Evolutionary conservation across 1,284 basidiomycete species (phyloP).

Genomic region (Polyporus tsugae): DNA sequence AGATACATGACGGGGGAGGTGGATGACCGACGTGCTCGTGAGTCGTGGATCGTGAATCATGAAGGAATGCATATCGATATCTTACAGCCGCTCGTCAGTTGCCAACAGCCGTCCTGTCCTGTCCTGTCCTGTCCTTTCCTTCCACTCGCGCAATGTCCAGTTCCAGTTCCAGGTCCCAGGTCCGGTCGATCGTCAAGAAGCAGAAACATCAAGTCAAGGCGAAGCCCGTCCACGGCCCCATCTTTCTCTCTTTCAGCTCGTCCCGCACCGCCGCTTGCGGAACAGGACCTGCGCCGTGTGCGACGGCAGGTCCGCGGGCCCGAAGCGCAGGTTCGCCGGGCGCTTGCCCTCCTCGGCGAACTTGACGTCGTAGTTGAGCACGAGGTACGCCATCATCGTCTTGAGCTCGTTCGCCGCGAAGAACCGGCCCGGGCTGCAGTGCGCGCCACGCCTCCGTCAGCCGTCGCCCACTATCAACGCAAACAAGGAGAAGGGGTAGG

Average conservation of each 20-base stretch:
- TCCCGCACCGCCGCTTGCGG: constrained; percentile 13
- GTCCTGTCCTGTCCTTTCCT: neutral
- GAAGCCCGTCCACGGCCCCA: neutral
- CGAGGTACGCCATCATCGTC: constrained; percentile 37
- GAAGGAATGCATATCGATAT: neutral
- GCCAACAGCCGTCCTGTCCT: neutral
- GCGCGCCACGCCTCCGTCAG: neutral
- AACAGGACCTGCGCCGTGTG: constrained; percentile 27
- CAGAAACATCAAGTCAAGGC: neutral
- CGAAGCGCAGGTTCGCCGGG: constrained; percentile 30
- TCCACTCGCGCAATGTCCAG: neutral
- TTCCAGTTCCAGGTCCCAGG: neutral
- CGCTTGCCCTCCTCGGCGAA: constrained; percentile 29
- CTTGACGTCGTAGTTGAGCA: constrained; percentile 37
- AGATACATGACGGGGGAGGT: neutral
- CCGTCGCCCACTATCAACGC: neutral
- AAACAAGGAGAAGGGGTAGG: neutral
- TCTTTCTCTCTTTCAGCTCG: neutral
- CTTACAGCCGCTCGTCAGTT: neutral
- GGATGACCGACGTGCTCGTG: neutral
- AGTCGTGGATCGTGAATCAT: neutral
- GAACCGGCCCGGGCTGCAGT: constrained; percentile 36
- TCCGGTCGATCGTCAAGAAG: neutral
- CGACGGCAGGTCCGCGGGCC: constrained; percentile 28
- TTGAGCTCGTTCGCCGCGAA: constrained; percentile 39